phyloP scores from a whole-genome alignment of 306 rosid genomes.

The Canavalia gladiata region DNA sequence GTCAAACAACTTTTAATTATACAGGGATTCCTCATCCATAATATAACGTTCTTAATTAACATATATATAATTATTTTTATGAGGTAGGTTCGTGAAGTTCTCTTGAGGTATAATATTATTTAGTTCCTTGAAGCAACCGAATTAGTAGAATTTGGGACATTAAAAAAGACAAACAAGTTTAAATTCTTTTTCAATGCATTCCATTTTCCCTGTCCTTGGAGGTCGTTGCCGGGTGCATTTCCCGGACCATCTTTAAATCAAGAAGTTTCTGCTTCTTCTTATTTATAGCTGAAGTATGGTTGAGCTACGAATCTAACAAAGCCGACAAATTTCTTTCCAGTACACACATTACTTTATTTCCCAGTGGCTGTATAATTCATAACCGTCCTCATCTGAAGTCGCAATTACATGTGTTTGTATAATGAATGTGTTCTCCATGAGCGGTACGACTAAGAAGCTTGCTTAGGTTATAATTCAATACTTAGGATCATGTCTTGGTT shows the following conservation, averaged over 20 bases:
- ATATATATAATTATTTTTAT: too few relatives aligned
- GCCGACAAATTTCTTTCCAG: constrained; percentile 35
- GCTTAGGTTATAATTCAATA: not conserved
- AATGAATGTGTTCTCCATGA: constrained; percentile 19
- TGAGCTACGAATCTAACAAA: constrained; percentile 44
- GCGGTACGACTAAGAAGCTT: not conserved
- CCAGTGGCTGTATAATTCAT: not conserved
- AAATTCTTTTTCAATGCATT: not conserved
- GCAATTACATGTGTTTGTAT: not conserved
- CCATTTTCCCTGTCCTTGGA: not conserved
- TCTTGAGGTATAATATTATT: not conserved
- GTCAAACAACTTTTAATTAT: not conserved
- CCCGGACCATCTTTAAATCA: not conserved
- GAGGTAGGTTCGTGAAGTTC: too few relatives aligned
- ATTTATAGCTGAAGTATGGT: constrained; percentile 23
- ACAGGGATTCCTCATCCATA: not conserved
- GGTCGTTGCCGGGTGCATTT: not conserved
- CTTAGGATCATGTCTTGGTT: not conserved
- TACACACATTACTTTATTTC: constrained; percentile 14
- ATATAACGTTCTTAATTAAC: not conserved
- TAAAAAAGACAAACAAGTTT: not conserved
- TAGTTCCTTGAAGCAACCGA: not conserved
- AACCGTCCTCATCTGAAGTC: not conserved
- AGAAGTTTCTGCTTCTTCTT: not conserved
- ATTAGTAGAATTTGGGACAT: not conserved